Percentiles rank a stretch among this genome's conserved stretches.
Evolutionary conservation across 2,329 filamentous ascomycete genomes (phyloP).

Genomic region (Fusarium beomiforme): DNA sequence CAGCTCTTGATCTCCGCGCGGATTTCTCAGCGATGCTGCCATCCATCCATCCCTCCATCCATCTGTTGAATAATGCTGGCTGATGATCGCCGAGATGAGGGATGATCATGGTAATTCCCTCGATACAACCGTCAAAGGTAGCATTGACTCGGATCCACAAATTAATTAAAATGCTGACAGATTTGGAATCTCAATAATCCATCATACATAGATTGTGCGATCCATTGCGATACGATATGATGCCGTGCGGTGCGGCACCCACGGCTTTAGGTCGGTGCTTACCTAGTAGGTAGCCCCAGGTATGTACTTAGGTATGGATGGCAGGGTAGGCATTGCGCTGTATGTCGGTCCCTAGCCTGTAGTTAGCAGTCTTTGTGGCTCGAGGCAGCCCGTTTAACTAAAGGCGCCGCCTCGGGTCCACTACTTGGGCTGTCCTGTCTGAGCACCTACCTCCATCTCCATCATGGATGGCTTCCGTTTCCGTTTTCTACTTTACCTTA

Average conservation of each 20-base stretch:
- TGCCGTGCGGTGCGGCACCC: not conserved
- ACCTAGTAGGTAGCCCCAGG: too few relatives aligned
- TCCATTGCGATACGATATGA: not conserved
- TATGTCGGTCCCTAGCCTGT: not conserved
- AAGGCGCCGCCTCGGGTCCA: slow-evolving; percentile 23
- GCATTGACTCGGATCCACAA: not conserved
- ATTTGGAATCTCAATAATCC: not conserved
- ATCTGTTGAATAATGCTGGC: slow-evolving; percentile 17
- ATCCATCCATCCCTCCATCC: too few relatives aligned
- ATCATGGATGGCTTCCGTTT: slow-evolving; percentile 22
- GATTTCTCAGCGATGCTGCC: not conserved
- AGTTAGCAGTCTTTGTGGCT: not conserved
- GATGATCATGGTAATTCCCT: slow-evolving; percentile 10
- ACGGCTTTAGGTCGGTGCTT: not conserved
- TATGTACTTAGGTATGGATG: too few relatives aligned
- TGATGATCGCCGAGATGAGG: slow-evolving; percentile 22
- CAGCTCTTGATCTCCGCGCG: not conserved
- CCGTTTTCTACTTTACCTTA: slow-evolving; percentile 22
- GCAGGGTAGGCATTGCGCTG: not conserved
- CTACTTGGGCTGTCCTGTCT: slow-evolving; percentile 28
- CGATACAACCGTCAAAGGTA: not conserved
- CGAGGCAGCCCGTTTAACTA: not conserved
- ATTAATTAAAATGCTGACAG: slow-evolving; percentile 2
- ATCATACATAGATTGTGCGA: not conserved
- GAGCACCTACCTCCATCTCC: slow-evolving; percentile 15